Percentiles rank a stretch among this genome's conserved stretches.
Conservation (phyloP, 2,329 filamentous ascomycete species). For the Fusarium armeniacum region DNA sequence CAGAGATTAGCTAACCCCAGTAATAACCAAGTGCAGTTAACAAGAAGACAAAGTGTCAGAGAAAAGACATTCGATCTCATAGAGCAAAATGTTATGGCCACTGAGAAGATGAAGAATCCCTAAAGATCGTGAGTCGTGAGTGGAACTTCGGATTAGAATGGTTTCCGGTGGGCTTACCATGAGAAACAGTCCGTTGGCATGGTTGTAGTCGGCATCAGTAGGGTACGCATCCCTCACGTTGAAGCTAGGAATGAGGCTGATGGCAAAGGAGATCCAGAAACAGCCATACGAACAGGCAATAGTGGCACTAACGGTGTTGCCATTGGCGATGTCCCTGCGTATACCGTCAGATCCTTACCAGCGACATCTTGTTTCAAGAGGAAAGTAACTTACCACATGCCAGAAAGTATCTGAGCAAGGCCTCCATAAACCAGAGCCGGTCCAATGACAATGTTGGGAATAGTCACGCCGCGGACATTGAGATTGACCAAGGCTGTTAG, state of each 20-base stretch:
- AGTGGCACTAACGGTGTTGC: constrained; percentile 18
- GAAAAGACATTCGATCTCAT: constrained; percentile 30
- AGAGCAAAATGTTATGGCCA: constrained; percentile 5
- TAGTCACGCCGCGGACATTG: constrained; percentile 7
- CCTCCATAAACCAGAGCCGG: constrained; percentile 19
- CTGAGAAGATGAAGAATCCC: constrained; percentile 27
- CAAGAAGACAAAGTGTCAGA: constrained; percentile 20
- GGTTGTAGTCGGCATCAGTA: constrained; percentile 10
- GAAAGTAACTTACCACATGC: constrained; percentile 15
- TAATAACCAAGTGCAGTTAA: constrained; percentile 17
- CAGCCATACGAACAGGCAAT: constrained; percentile 23
- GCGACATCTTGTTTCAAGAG: accelerated
- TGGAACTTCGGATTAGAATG: accelerated
- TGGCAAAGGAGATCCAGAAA: constrained; percentile 29
- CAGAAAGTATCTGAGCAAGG: constrained; percentile 10
- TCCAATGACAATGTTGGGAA: constrained; percentile 15
- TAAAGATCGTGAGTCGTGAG: neutral
- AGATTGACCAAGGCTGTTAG: constrained; percentile 20
- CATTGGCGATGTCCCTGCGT: constrained; percentile 14
- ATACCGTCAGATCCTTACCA: accelerated
- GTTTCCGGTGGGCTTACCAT: neutral
- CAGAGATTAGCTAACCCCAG: constrained; percentile 10
- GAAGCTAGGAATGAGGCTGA: constrained; percentile 18
- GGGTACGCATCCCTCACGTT: constrained; percentile 19
- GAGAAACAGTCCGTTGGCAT: constrained; percentile 18